Percentiles rank a stretch among this genome's conserved stretches.
Conservation (phyloP, 2,329 filamentous ascomycete species). For the Tetracladium maxilliforme region DNA sequence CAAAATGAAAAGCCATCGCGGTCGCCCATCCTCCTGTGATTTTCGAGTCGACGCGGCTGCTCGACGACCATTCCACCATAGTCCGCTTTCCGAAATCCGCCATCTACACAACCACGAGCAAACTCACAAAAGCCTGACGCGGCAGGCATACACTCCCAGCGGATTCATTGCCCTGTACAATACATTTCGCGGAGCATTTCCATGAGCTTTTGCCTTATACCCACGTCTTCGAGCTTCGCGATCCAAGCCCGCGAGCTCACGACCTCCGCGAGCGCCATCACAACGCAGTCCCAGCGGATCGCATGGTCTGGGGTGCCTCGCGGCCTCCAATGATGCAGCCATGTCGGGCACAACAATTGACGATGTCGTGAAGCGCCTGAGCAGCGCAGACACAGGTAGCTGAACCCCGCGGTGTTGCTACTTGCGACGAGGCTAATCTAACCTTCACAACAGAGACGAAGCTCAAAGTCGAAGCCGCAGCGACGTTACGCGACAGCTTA, state of each 20-base stretch:
- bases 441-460: constrained; percentile 49
- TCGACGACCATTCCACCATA: too few species aligned
- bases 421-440: neutral
- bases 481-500: constrained; percentile 78
- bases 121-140: too few species aligned
- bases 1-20: too few species aligned
- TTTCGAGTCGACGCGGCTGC: too few species aligned
- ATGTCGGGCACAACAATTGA: constrained; percentile 49
- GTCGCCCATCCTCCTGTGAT: too few species aligned
- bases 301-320: neutral
- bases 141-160: too few species aligned
- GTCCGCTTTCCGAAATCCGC: too few species aligned
- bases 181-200: too few species aligned
- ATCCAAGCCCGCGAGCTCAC: neutral
- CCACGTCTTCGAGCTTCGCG: neutral
- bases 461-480: constrained; percentile 67
- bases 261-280: neutral
- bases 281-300: neutral
- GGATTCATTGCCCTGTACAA: too few species aligned
- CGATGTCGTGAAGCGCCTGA: constrained; percentile 46
- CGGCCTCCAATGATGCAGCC: constrained; percentile 27
- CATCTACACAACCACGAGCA: too few species aligned
- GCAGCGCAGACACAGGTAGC: constrained; percentile 39
- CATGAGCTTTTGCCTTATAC: too few species aligned
- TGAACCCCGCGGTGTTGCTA: constrained; percentile 9